Evolutionary conservation across 2,329 filamentous ascomycete species (phyloP).

Genomic region (Penicillium sp.): DNA sequence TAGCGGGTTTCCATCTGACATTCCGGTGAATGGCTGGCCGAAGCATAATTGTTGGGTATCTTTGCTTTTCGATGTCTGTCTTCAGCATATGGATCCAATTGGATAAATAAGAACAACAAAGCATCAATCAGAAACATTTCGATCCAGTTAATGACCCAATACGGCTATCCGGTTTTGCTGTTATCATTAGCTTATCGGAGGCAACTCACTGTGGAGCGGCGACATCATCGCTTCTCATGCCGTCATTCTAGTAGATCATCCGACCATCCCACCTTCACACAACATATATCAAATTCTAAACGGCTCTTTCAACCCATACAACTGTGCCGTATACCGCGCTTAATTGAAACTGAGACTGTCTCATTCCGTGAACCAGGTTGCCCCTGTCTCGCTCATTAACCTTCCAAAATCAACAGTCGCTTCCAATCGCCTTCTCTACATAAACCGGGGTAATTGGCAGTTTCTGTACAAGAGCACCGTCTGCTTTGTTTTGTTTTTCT

Average conservation of each 20-base stretch:
- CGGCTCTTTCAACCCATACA: not conserved
- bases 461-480: not conserved
- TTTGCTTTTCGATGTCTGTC: not conserved
- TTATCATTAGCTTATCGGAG: constrained; percentile 23
- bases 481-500: not conserved
- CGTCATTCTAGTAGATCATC: constrained; percentile 21
- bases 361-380: constrained; percentile 3
- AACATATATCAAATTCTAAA: constrained; percentile 5
- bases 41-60: not conserved
- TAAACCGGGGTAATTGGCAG: not conserved
- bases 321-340: not conserved
- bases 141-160: not conserved
- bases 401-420: not conserved
- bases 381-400: constrained; percentile 2
- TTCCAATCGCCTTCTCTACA: not conserved
- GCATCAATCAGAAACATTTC: not conserved
- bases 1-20: not conserved
- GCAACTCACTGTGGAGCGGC: constrained; percentile 22
- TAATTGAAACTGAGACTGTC: constrained; percentile 7
- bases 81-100: not conserved
- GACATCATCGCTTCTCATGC: constrained; percentile 24
- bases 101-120: not conserved
- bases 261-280: constrained; percentile 7
- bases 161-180: not conserved
- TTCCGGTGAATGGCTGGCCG: constrained; percentile 7